Percentiles rank a stretch among this genome's conserved stretches.
phyloP scores from a whole-genome alignment of 2,329 filamentous ascomycete species.

The Penicillium sp. region DNA sequence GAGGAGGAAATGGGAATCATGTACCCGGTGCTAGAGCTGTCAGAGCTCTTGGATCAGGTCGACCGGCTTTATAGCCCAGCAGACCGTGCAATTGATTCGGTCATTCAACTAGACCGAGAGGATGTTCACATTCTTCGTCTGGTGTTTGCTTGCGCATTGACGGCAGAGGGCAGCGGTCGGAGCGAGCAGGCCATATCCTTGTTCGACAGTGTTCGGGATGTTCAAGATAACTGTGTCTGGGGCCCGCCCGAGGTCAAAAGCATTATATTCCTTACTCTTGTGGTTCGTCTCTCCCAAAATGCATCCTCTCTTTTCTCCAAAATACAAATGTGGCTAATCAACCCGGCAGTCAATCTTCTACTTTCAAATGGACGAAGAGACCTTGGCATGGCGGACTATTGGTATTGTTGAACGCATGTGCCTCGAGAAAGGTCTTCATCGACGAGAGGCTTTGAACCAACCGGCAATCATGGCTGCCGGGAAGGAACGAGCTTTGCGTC shows the following conservation, averaged over 20 bases:
- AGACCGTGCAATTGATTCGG: slow-evolving; percentile 4
- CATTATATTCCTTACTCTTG: slow-evolving; percentile 59
- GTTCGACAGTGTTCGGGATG: slow-evolving; percentile 73
- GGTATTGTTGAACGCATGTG: slow-evolving; percentile 80
- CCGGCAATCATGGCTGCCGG: slow-evolving; percentile 68
- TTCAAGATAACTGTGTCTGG: slow-evolving; percentile 65
- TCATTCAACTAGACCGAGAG: slow-evolving; percentile 51
- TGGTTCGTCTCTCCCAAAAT: slow-evolving; percentile 24
- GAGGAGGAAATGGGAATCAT: slow-evolving; percentile 88
- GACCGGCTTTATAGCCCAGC: slow-evolving; percentile 56
- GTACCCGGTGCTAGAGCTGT: slow-evolving; percentile 79
- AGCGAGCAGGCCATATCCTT: slow-evolving; percentile 72
- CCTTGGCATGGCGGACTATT: slow-evolving; percentile 84
- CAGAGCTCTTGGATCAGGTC: slow-evolving; percentile 67
- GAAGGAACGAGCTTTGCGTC: slow-evolving; percentile 65
- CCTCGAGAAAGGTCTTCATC: slow-evolving; percentile 78
- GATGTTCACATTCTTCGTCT: slow-evolving; percentile 75
- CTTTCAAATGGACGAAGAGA: slow-evolving; percentile 83
- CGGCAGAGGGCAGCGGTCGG: slow-evolving; percentile 75
- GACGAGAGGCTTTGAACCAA: slow-evolving; percentile 68
- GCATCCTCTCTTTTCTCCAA: too few relatives aligned
- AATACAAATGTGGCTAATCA: slow-evolving; percentile 2
- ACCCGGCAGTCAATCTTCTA: slow-evolving; percentile 66
- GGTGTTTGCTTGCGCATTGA: slow-evolving; percentile 74
- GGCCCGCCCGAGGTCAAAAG: slow-evolving; percentile 60